Evolutionary conservation across 202 grass and related monocot species (phyloP).

Genomic region (Brachypodium distachyon): DNA sequence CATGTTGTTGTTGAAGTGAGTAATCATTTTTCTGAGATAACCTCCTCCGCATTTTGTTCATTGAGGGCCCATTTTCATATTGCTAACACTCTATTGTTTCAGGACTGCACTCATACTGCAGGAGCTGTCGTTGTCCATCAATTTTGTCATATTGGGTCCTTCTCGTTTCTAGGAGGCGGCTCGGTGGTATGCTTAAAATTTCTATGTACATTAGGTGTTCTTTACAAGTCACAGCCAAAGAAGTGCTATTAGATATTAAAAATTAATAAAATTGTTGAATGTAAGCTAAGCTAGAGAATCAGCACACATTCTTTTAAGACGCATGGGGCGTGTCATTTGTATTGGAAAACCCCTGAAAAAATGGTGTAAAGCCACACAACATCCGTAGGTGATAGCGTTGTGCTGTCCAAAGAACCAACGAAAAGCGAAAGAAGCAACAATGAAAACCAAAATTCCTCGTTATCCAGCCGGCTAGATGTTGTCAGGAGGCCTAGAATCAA

Average conservation of each 20-base stretch:
- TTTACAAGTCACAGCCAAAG: neutral
- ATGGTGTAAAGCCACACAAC: too few relatives aligned
- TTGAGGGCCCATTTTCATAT: neutral
- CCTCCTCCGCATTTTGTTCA: neutral
- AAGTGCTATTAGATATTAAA: neutral
- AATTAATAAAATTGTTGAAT: neutral
- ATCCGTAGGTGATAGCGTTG: too few relatives aligned
- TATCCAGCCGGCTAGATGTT: too few relatives aligned
- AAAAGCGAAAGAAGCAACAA: too few relatives aligned
- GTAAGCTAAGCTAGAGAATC: neutral
- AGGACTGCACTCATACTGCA: constrained; percentile 77
- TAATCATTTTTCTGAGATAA: constrained; percentile 12
- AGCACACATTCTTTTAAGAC: too few relatives aligned
- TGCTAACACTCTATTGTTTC: constrained; percentile 13
- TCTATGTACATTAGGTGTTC: constrained; percentile 11
- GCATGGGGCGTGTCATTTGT: too few relatives aligned
- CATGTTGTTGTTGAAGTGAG: constrained; percentile 90
- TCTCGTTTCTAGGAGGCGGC: constrained; percentile 84
- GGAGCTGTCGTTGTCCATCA: constrained; percentile 83
- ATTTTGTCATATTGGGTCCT: constrained; percentile 90
- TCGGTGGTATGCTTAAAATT: constrained; percentile 57
- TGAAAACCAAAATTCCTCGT: too few relatives aligned
- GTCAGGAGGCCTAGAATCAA: too few relatives aligned
- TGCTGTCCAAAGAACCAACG: too few relatives aligned
- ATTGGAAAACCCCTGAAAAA: too few relatives aligned